Percentiles rank a stretch among this genome's conserved stretches.
Evolutionary conservation across 805 yeast genomes (phyloP).

Genomic region (Candida morakotiae): DNA sequence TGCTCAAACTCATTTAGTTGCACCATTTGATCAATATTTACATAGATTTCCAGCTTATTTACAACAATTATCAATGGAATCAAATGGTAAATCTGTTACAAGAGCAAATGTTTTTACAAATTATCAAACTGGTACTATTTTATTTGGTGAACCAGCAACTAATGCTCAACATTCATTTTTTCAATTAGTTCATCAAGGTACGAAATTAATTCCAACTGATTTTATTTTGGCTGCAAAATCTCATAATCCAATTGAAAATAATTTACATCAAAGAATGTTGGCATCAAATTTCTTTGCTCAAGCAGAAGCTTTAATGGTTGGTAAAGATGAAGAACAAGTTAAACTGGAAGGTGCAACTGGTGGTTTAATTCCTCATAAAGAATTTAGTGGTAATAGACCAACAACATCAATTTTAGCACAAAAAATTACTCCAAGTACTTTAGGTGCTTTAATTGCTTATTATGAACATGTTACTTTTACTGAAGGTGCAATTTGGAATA

Average conservation of each 20-base stretch:
- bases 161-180: conserved; percentile 99
- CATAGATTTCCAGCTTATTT: conserved; percentile 99
- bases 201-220: conserved; percentile 95
- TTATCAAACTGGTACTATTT: conserved; percentile 93
- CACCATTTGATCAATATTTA: conserved; percentile 97
- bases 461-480: conserved; percentile 96
- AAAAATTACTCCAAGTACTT: conserved; percentile 92
- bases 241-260: conserved; percentile 93
- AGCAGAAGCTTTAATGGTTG: conserved; percentile 96
- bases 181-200: conserved; percentile 99
- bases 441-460: conserved; percentile 96
- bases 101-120: conserved; percentile 86
- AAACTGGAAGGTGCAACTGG: conserved; percentile 87
- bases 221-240: conserved; percentile 96
- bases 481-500: conserved; percentile 99
- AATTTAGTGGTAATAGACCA: conserved; percentile 97
- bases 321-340: conserved; percentile 82
- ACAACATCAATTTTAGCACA: conserved; percentile 95
- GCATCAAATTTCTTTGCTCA: conserved; percentile 99
- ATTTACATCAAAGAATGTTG: conserved; percentile 94
- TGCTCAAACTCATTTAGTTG: conserved; percentile 97
- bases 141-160: conserved; percentile 98
- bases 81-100: conserved; percentile 96
- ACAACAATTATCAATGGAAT: conserved; percentile 98
- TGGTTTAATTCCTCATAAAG: conserved; percentile 88